A percentile compares a stretch with the other conserved stretches of the same genome.
Conservation (phyloP, 805 yeast species). For the Starmerella sirachaensis region DNA sequence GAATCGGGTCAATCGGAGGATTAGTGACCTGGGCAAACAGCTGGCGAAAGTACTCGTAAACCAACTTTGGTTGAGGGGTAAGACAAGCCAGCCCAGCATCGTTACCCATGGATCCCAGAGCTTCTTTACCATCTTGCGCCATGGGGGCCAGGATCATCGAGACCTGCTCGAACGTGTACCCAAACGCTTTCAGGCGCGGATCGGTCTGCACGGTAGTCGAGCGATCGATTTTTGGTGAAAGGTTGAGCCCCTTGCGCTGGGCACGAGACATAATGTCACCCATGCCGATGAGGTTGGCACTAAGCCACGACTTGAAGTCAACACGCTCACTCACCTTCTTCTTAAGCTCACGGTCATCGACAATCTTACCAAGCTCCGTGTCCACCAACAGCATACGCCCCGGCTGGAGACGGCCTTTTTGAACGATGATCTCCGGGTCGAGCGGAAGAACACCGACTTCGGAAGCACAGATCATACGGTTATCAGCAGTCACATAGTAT, state of each 20-base stretch:
- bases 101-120: slow-evolving; percentile 97
- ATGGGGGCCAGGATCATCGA: slow-evolving; percentile 76
- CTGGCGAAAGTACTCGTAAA: slow-evolving; percentile 90
- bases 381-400: slow-evolving; percentile 94
- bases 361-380: slow-evolving; percentile 82
- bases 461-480: slow-evolving; percentile 92
- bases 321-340: slow-evolving; percentile 62
- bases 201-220: slow-evolving; percentile 54
- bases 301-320: slow-evolving; percentile 90
- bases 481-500: slow-evolving; percentile 87
- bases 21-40: slow-evolving; percentile 96
- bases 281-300: slow-evolving; percentile 74
- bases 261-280: slow-evolving; percentile 60
- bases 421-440: slow-evolving; percentile 66
- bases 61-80: slow-evolving; percentile 79
- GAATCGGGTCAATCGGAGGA: slow-evolving; percentile 97
- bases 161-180: slow-evolving; percentile 90
- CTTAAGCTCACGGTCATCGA: slow-evolving; percentile 85
- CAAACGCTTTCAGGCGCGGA: slow-evolving; percentile 73
- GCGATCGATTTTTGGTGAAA: slow-evolving; percentile 20
- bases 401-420: slow-evolving; percentile 90
- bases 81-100: slow-evolving; percentile 92
- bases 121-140: slow-evolving; percentile 87
- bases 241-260: slow-evolving; percentile 30
- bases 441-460: slow-evolving; percentile 95